Evolutionary conservation across 2,329 filamentous ascomycete genomes (phyloP), one percentile per base, ranked within the genome.

Genomic region (Pseudohalonectria lignicola): DNA sequence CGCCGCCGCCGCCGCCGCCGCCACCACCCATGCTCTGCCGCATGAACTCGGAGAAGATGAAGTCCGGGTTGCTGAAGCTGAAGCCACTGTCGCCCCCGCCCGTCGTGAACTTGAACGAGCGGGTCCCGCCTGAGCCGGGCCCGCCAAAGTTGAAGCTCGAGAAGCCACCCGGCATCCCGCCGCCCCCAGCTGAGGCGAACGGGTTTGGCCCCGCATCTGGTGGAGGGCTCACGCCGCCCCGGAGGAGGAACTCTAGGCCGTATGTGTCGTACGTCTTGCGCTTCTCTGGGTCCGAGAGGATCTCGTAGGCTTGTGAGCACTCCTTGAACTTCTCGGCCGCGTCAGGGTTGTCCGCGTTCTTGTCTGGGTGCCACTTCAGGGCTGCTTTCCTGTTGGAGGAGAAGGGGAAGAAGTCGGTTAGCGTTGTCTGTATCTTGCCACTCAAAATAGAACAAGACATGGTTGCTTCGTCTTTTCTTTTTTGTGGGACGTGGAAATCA

Each of bases 311-410:
- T 65, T 96, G 88, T 1, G 87, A 94, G 47, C 87, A 84, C 60
- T 96, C 92, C 66, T 98, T 98, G 72, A 98, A 98, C 63, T 90
- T 95, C 58, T 96, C 92, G 43, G 77, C 70, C 8, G 90, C 86
- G 37, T 77, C 66, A 21, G 87, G 79, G 51, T 90, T 87, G 63
- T 94, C 81, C 61, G 88, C 88, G 71, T 96, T 98, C 72, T 96
- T 98, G 69, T 98, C 92, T 6, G 92, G 92, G 56, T 98, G 92
- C 64, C 79, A 88, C 65, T 88, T 93, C 57, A 96, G 64, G 39
- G 90, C 90, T 40, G 80, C 74, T 71, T 94, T 94, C 45, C 83
- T 86, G 57, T 45, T 26, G 7, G 11, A 23, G 5, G 20, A 34
- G 25, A 25, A 33, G 28, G 34, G 18, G 19, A 25, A 34, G 16